Evolutionary conservation across 768 basidiomycete genomes (phyloP), one percentile per base, ranked within the genome.

Genomic region (Mycena vulgaris): DNA sequence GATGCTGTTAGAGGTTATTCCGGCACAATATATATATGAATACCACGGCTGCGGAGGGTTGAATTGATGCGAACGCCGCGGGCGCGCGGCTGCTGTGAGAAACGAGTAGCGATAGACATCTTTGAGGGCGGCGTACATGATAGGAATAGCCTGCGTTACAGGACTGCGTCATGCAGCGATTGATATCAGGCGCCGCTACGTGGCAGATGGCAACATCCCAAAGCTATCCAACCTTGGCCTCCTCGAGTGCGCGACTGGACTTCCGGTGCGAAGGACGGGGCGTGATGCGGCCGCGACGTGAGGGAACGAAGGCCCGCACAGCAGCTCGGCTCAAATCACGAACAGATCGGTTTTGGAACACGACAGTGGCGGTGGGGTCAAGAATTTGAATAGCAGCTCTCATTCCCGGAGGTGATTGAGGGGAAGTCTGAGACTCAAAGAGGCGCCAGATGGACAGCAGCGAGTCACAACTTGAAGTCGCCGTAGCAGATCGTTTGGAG

Each of bases 361-460:
- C 89, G 2, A 89, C 89, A 2, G 89, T 89, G 10, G 89, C 89
- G 74, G 88, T 89, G 37, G 27, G 16, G 75, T 93, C 93, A 40
- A 94, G 81, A 0, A 94, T 88, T 57, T 94, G 67, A 74, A 88
- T 84, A 74, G n/a, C n/a, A n/a, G n/a, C n/a, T n/a, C n/a, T n/a
- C n/a, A n/a, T n/a, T n/a, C n/a, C n/a, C n/a, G n/a, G n/a, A n/a
- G n/a, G n/a, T n/a, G n/a, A n/a, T n/a, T n/a, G n/a, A n/a, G n/a
- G n/a, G n/a, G n/a, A n/a, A n/a, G n/a, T n/a, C n/a, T n/a, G n/a
- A n/a, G n/a, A n/a, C n/a, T n/a, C n/a, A n/a, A n/a, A n/a, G n/a
- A n/a, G n/a, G n/a, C n/a, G n/a, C 91, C 91, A 92, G 35, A 79
- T 71, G 8, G 86, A 84, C 0, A 90, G 80, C 2, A 81, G 59